These are phyloP conservation scores for Lumnitzera racemosa DNA, from an alignment of 345 rosid genomes.

Conservation along the genomic window DNA sequence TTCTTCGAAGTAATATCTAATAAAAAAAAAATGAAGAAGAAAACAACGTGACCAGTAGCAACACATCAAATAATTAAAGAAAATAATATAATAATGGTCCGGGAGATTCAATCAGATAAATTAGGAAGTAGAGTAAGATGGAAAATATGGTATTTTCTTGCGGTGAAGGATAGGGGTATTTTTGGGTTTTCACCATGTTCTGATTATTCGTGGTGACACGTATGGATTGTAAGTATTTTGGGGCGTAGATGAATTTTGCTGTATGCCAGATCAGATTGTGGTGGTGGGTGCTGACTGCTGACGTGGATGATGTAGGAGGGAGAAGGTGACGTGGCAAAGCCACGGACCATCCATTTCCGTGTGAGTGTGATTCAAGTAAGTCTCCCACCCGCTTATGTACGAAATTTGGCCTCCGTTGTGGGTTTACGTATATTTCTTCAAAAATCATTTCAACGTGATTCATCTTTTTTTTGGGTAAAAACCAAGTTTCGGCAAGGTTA, in stretches of 20 bases:
- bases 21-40: not conserved
- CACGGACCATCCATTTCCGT: constrained; percentile 23
- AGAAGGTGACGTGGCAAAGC: constrained; percentile 24
- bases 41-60: not conserved
- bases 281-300: not conserved
- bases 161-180: not conserved
- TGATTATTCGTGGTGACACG: not conserved
- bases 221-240: not conserved
- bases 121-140: not conserved
- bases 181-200: not conserved
- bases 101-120: not conserved
- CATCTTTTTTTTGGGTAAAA: too few relatives aligned
- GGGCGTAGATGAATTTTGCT: constrained; percentile 8
- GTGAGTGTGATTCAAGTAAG: constrained; percentile 20
- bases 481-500: too few relatives aligned
- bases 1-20: too few relatives aligned
- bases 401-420: too few relatives aligned
- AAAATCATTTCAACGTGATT: too few relatives aligned
- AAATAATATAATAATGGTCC: not conserved
- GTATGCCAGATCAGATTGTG: not conserved
- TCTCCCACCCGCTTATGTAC: not conserved
- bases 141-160: not conserved
- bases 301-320: constrained; percentile 29
- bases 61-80: not conserved
- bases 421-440: too few relatives aligned